Percentiles rank a stretch among this genome's conserved stretches.
These are phyloP conservation scores for Boletus vinaceobasis DNA, from an alignment of 768 basidiomycete species.

Conservation along the genomic window DNA sequence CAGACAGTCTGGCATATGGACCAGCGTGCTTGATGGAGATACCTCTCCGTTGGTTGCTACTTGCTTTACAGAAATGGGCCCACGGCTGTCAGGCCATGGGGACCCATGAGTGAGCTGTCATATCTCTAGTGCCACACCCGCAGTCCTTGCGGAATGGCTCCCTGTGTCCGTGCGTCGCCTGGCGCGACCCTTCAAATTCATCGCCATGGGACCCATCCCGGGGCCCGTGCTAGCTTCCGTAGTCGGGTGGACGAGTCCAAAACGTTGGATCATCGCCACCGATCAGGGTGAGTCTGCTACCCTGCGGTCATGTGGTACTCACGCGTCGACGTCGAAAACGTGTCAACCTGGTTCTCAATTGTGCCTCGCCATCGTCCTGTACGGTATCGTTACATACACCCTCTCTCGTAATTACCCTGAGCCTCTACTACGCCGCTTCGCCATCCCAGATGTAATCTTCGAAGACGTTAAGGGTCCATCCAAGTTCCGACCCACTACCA, in stretches of 20 bases:
- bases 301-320: neutral
- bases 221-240: slow-evolving; percentile 17
- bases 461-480: slow-evolving; percentile 73
- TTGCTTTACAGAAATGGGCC: neutral
- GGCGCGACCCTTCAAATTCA: slow-evolving; percentile 17
- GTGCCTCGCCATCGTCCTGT: slow-evolving; percentile 10
- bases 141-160: neutral
- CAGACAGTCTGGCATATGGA: neutral
- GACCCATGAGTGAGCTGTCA: slow-evolving; percentile 1
- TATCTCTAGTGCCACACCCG: slow-evolving; percentile 2
- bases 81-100: slow-evolving; percentile 9
- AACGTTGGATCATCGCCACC: slow-evolving; percentile 22
- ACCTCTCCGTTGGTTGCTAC: slow-evolving; percentile 3
- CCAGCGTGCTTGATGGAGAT: neutral
- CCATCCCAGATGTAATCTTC: slow-evolving; percentile 75
- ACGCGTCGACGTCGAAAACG: slow-evolving; percentile 29
- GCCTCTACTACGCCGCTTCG: slow-evolving; percentile 28
- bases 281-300: slow-evolving; percentile 12
- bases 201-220: slow-evolving; percentile 20
- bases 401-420: slow-evolving; percentile 2
- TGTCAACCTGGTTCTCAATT: slow-evolving; percentile 7
- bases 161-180: slow-evolving; percentile 8
- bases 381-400: slow-evolving; percentile 2
- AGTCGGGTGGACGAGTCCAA: neutral
- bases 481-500: slow-evolving; percentile 56